Base-by-base conservation (phyloP, 2,329 filamentous ascomycete species). In the Neonectria magnoliae region DNA sequence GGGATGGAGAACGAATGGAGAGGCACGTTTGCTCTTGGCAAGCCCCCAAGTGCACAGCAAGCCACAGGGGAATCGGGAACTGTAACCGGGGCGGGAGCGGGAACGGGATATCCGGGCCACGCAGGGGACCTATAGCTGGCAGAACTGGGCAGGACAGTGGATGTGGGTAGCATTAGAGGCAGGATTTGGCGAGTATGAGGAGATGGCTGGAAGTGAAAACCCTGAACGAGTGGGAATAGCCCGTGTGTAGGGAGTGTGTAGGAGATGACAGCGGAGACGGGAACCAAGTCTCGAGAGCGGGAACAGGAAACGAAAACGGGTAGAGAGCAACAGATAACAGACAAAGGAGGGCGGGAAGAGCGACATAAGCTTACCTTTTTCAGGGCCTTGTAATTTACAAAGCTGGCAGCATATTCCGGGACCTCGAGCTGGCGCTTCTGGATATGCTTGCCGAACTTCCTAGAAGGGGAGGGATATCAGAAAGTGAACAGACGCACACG, bases 361-460 rank as follows among this genome's bases (percentile, higher is more conserved):
- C 54, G 58, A 20, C 44, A 72, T 54, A 60, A 44, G 48, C 81
- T 68, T 78, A 97, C 96, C 93, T 98, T 98, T 82, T 99, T 99
- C 73, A 99, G 86, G 65, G 94, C 94, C 84, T 99, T 99, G 85
- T 99, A 99, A 82, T 99, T 98, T 74, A 98, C 94, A 79, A 99
- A 99, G 82, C 94, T 98, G 70, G 95, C 94, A 67, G 96, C 95
- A 91, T 99, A 99, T 87, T 99, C 96, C 65, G 96, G 96, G 65
- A 99, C 94, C 80, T 99, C 96, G 76, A 99, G 93, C 87, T 99
- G 96, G 79, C 94, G 91, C 85, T 97, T 97, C 85, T 98, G 96
- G 73, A 99, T 97, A 80, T 98, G 93, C 86, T 99, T 99, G 81
- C 96, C 96, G 85, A 99, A 99, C 88, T 99, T 99, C 96, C 95